Conservation (phyloP, 176 grass and related monocot species). For the Lolium rigidum region DNA sequence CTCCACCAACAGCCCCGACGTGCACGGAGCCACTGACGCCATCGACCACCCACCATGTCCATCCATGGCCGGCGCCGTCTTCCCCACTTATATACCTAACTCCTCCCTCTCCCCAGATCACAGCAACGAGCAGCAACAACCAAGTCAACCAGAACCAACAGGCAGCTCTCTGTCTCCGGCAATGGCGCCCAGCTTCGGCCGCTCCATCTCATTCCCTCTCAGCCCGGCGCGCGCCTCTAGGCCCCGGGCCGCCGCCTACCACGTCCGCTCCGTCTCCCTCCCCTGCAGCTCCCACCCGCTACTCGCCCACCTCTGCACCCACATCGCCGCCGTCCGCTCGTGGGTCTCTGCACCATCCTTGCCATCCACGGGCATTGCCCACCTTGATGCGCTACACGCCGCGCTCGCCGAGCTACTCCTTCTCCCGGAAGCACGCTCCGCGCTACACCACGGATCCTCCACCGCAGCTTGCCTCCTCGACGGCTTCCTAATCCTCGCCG, state of each 20-base stretch:
- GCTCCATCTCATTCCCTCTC: slow-evolving; percentile 66
- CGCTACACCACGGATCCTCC: not conserved
- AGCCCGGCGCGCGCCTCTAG: slow-evolving; percentile 35
- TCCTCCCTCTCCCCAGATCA: not conserved
- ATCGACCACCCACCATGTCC: slow-evolving; percentile 8
- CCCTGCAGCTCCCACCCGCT: slow-evolving; percentile 40
- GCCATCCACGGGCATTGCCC: slow-evolving; percentile 18
- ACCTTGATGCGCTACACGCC: slow-evolving; percentile 50
- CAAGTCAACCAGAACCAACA: not conserved
- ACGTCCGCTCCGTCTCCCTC: no score
- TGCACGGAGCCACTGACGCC: not conserved
- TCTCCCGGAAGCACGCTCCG: slow-evolving; percentile 42
- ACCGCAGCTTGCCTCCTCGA: slow-evolving; percentile 57
- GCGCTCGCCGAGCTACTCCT: slow-evolving; percentile 56
- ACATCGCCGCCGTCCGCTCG: slow-evolving; percentile 40
- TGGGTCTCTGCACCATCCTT: not conserved
- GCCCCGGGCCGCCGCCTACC: not conserved
- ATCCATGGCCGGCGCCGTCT: not conserved
- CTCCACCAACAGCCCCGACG: not conserved
- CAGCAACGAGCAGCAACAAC: not conserved
- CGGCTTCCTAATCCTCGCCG: slow-evolving; percentile 61
- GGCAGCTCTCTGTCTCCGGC: not conserved
- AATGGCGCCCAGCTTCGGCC: slow-evolving; percentile 69
- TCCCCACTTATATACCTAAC: slow-evolving; percentile 12
- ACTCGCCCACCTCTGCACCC: slow-evolving; percentile 44